Evolutionary conservation across 495 filamentous ascomycete genomes (phyloP).

Genomic region (Paragyromitra xinjiangensis): DNA sequence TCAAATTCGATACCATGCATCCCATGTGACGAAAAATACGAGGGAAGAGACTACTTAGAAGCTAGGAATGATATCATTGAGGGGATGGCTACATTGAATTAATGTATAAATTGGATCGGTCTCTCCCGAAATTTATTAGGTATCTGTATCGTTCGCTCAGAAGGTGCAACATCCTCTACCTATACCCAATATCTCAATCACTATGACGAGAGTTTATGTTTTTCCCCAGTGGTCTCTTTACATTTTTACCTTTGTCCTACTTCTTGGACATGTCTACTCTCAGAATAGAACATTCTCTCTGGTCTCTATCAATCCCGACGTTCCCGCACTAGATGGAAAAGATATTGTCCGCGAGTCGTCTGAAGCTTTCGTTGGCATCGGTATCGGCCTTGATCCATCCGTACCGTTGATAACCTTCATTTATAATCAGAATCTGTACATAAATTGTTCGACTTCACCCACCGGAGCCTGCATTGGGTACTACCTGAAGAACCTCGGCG

Average conservation of each 20-base stretch:
- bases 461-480: slow-evolving; percentile 39
- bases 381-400: slow-evolving; percentile 6
- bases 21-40: neutral
- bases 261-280: neutral
- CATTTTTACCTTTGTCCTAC: neutral
- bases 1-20: neutral
- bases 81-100: neutral
- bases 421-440: slow-evolving; percentile 38
- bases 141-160: neutral
- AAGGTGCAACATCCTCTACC: neutral
- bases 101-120: neutral
- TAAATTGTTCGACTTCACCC: slow-evolving; percentile 27
- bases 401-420: slow-evolving; percentile 19
- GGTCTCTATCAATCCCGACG: slow-evolving; percentile 6
- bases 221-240: neutral
- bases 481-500: slow-evolving; percentile 36
- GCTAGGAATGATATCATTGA: neutral
- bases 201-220: neutral
- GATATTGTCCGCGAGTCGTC: slow-evolving; percentile 3
- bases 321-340: neutral
- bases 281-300: slow-evolving; percentile 25
- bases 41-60: neutral
- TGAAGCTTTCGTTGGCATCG: slow-evolving; percentile 8
- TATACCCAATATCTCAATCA: neutral
- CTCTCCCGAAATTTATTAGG: neutral